Percentiles rank a stretch among this genome's conserved stretches.
phyloP scores from a whole-genome alignment of 352 stramenopile genomes.

The Globisporangium polare region DNA sequence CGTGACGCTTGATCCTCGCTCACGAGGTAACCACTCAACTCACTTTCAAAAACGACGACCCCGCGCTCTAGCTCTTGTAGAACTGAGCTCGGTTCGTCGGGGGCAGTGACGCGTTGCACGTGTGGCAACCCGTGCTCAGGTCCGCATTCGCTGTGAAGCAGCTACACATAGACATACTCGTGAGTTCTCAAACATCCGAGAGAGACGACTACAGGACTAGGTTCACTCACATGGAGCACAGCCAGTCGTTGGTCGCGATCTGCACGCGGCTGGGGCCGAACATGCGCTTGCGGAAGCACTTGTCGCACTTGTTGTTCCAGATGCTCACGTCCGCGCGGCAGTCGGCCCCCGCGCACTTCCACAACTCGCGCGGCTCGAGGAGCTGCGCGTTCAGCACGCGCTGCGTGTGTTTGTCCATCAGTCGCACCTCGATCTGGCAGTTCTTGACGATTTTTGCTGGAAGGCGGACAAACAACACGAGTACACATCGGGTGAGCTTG shows the following conservation, averaged over 20 bases:
- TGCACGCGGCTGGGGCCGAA: slow-evolving; percentile 46
- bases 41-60: not conserved
- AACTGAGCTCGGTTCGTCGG: slow-evolving; percentile 16
- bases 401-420: slow-evolving; percentile 42
- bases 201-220: not conserved
- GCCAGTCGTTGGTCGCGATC: slow-evolving; percentile 44
- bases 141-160: slow-evolving; percentile 51
- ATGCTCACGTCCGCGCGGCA: slow-evolving; percentile 61
- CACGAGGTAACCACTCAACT: not conserved
- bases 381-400: slow-evolving; percentile 45
- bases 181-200: not conserved
- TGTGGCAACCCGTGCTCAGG: slow-evolving; percentile 30
- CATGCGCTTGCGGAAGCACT: slow-evolving; percentile 43
- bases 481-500: not conserved
- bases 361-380: slow-evolving; percentile 36
- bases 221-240: slow-evolving; percentile 59
- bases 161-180: slow-evolving; percentile 13
- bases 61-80: slow-evolving; percentile 9
- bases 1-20: not conserved
- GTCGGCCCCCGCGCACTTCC: slow-evolving; percentile 36
- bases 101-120: slow-evolving; percentile 36
- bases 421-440: slow-evolving; percentile 42
- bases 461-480: not conserved
- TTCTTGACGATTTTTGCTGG: slow-evolving; percentile 59
- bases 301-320: slow-evolving; percentile 51